phyloP scores from a whole-genome alignment of 2,329 filamentous ascomycete genomes.

The Huntiella abstrusa region DNA sequence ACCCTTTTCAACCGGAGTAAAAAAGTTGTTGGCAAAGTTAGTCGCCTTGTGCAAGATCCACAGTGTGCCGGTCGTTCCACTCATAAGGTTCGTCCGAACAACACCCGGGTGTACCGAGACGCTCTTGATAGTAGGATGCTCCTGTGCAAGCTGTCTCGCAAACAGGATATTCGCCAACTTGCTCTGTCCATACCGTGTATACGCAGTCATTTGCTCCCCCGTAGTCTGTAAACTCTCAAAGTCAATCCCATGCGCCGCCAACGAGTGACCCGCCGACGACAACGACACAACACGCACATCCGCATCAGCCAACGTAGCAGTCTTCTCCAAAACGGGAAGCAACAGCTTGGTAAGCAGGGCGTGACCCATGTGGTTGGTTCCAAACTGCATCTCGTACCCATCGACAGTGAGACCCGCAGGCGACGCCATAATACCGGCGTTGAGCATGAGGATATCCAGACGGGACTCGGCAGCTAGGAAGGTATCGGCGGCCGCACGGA shows the following conservation, averaged over 20 bases:
- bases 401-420: slow-evolving; percentile 19
- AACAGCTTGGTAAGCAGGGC: slow-evolving; percentile 29
- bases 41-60: slow-evolving; percentile 10
- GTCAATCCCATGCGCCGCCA: slow-evolving; percentile 15
- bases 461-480: slow-evolving; percentile 16
- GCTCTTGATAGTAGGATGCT: slow-evolving; percentile 14
- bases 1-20: slow-evolving; percentile 18
- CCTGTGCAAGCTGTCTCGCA: slow-evolving; percentile 15
- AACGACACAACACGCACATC: slow-evolving; percentile 18
- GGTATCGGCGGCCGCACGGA: slow-evolving; percentile 21
- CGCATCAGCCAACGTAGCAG: slow-evolving; percentile 10
- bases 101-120: slow-evolving; percentile 16
- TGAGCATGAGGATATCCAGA: slow-evolving; percentile 25
- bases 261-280: slow-evolving; percentile 15
- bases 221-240: slow-evolving; percentile 17
- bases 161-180: slow-evolving; percentile 19
- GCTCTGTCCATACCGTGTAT: slow-evolving; percentile 16
- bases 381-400: slow-evolving; percentile 26
- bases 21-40: slow-evolving; percentile 12
- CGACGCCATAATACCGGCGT: slow-evolving; percentile 25
- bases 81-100: slow-evolving; percentile 16
- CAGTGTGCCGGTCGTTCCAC: slow-evolving; percentile 7
- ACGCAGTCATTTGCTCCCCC: slow-evolving; percentile 13
- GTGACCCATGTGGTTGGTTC: slow-evolving; percentile 27
- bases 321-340: slow-evolving; percentile 18